Conservation (phyloP, 768 basidiomycete species). For the Mycena metata region DNA sequence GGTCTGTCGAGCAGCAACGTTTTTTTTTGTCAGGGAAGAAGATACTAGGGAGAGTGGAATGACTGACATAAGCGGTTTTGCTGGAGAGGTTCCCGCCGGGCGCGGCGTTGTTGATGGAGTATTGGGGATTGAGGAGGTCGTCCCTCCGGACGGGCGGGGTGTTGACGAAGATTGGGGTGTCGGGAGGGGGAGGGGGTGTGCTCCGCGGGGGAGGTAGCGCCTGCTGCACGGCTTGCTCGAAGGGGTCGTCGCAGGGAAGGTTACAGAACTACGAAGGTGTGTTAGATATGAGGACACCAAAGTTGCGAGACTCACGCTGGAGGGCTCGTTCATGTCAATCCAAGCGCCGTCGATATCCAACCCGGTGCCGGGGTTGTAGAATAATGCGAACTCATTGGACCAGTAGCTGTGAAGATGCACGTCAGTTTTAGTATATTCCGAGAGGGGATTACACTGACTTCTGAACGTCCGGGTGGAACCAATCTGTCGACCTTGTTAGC, state of each 20-base stretch:
- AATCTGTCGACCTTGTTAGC: slow-evolving; percentile 53
- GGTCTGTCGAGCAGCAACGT: slow-evolving; percentile 44
- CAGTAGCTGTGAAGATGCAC: slow-evolving; percentile 60
- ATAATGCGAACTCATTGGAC: slow-evolving; percentile 70
- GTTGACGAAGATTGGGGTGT: slow-evolving; percentile 65
- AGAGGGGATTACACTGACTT: slow-evolving; percentile 50
- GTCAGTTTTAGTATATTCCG: not conserved
- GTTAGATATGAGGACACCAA: slow-evolving; percentile 4
- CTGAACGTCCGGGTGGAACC: slow-evolving; percentile 70
- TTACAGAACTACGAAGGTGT: slow-evolving; percentile 67
- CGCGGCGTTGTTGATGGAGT: slow-evolving; percentile 70
- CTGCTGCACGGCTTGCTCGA: slow-evolving; percentile 66
- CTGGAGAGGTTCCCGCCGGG: slow-evolving; percentile 61
- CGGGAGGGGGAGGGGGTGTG: slow-evolving; percentile 63
- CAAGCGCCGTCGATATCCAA: slow-evolving; percentile 79
- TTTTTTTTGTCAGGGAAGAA: not conserved
- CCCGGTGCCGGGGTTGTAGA: slow-evolving; percentile 67
- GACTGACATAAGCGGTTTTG: slow-evolving; percentile 66
- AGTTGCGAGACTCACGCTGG: slow-evolving; percentile 60
- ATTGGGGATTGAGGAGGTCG: slow-evolving; percentile 65
- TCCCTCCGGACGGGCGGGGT: slow-evolving; percentile 43
- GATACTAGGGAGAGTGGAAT: not conserved
- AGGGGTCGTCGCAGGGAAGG: slow-evolving; percentile 72
- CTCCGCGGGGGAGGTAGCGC: slow-evolving; percentile 68
- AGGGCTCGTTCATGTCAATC: slow-evolving; percentile 85